phyloP scores from a whole-genome alignment of 2,329 filamentous ascomycete species.

The Penicillium sclerotigenum region DNA sequence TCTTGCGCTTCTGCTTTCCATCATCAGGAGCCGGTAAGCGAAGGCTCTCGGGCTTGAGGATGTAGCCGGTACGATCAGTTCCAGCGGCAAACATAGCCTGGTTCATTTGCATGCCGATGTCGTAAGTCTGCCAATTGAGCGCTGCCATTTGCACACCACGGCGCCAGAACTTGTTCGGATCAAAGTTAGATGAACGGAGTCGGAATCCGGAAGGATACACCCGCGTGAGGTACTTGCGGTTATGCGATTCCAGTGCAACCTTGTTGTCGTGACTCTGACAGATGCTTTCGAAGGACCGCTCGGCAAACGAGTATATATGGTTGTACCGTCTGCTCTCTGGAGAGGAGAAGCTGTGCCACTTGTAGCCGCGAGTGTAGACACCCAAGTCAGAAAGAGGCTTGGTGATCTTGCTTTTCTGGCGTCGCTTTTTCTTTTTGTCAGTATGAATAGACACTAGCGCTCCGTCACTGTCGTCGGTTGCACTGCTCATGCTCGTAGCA shows the following conservation, averaged over 20 bases:
- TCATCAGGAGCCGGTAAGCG: constrained; percentile 44
- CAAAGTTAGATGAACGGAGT: constrained; percentile 87
- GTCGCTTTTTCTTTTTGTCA: constrained; percentile 54
- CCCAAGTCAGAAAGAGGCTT: constrained; percentile 80
- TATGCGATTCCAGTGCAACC: constrained; percentile 78
- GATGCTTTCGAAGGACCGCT: constrained; percentile 79
- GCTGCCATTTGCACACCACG: constrained; percentile 97
- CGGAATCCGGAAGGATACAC: constrained; percentile 85
- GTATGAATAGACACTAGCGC: constrained; percentile 51
- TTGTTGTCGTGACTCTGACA: constrained; percentile 74
- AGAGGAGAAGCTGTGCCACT: constrained; percentile 76
- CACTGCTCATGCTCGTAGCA: constrained; percentile 55
- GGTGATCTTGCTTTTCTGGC: constrained; percentile 76
- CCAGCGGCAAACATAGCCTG: constrained; percentile 96
- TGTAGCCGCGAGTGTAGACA: constrained; percentile 73
- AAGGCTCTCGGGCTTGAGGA: constrained; percentile 85
- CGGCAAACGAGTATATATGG: constrained; percentile 93
- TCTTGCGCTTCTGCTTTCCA: constrained; percentile 51
- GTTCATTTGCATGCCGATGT: constrained; percentile 92
- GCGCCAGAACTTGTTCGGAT: constrained; percentile 90
- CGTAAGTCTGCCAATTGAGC: constrained; percentile 97
- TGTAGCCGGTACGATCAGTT: constrained; percentile 82
- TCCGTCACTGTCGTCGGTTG: constrained; percentile 74
- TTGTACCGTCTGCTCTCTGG: constrained; percentile 82
- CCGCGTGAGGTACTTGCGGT: constrained; percentile 85